Percentiles rank a stretch among this genome's conserved stretches.
Conservation (phyloP, 352 stramenopile genomes). For the Phytophthora citricola region DNA sequence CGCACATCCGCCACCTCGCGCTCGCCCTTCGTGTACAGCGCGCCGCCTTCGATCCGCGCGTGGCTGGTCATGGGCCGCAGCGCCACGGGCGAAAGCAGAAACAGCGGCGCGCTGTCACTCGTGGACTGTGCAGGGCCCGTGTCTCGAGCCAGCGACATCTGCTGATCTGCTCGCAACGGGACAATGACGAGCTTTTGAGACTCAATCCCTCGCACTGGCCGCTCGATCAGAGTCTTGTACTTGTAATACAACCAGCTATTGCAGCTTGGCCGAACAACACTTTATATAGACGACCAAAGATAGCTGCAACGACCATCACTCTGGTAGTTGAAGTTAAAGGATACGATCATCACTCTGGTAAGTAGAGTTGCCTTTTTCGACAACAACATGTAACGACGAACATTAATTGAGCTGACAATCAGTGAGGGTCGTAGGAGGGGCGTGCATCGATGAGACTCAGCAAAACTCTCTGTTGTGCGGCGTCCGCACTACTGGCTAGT, state of each 20-base stretch:
- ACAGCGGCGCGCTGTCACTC: conserved; percentile 26
- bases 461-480: no score
- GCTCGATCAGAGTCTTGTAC: conserved; percentile 4
- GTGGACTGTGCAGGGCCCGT: conserved; percentile 19
- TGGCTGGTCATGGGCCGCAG: conserved; percentile 42
- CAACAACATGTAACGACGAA: background rate
- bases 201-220: conserved; percentile 7
- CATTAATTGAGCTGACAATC: background rate
- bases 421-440: background rate
- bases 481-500: no score
- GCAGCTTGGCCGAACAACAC: background rate
- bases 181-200: conserved; percentile 14
- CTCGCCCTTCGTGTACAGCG: conserved; percentile 27
- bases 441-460: no score
- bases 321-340: conserved; percentile 14
- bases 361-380: conserved; percentile 34
- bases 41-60: conserved; percentile 40
- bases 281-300: conserved; percentile 31
- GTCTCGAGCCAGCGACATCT: conserved; percentile 28
- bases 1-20: conserved; percentile 15
- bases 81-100: conserved; percentile 25
- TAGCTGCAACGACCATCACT: conserved; percentile 33
- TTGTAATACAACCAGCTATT: conserved; percentile 11
- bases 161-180: conserved; percentile 11
- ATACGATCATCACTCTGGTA: conserved; percentile 25